Percentiles rank a stretch among this genome's conserved stretches.
Evolutionary conservation across 2,329 filamentous ascomycete genomes (phyloP).

Genomic region (Thermoascus crustaceus): DNA sequence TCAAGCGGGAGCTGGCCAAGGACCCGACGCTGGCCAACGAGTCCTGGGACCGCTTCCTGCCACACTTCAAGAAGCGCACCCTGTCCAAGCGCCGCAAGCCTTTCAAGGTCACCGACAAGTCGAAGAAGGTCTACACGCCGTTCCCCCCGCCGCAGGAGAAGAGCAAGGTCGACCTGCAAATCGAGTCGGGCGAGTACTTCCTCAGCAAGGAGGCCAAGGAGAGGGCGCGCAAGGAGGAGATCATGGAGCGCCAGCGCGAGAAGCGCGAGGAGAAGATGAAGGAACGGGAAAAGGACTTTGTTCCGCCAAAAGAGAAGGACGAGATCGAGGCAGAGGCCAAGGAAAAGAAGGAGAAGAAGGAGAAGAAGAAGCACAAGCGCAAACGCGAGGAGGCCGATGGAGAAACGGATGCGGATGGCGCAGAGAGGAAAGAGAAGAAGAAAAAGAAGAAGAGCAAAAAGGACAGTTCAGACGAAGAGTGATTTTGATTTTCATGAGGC

Average conservation of each 20-base stretch:
- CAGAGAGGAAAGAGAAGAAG: conserved; percentile 56
- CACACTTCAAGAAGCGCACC: conserved; percentile 92
- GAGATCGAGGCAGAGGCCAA: conserved; percentile 50
- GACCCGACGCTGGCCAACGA: conserved; percentile 78
- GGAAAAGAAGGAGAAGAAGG: conserved; percentile 43
- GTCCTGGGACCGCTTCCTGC: conserved; percentile 92
- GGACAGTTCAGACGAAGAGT: conserved; percentile 18
- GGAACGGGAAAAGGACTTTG: conserved; percentile 76
- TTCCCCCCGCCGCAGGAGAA: conserved; percentile 96
- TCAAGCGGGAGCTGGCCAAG: conserved; percentile 84
- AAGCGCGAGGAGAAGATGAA: conserved; percentile 84
- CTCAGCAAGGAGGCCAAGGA: conserved; percentile 88
- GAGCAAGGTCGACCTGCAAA: conserved; percentile 97
- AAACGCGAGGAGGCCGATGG: conserved; percentile 28
- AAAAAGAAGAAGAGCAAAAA: conserved; percentile 37
- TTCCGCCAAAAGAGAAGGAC: conserved; percentile 70
- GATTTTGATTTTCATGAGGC: conserved; percentile 11
- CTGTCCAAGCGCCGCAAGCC: conserved; percentile 77
- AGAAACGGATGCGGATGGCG: conserved; percentile 20
- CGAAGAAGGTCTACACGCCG: conserved; percentile 89
- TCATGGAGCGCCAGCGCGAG: conserved; percentile 73
- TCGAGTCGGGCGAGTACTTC: conserved; percentile 97
- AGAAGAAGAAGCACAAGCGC: conserved; percentile 35
- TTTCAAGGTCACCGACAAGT: conserved; percentile 82
- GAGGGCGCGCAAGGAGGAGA: conserved; percentile 66